These are phyloP conservation scores for Pinus albicaulis DNA, from an alignment of 75 land plant genomes.

Conservation along the genomic window DNA sequence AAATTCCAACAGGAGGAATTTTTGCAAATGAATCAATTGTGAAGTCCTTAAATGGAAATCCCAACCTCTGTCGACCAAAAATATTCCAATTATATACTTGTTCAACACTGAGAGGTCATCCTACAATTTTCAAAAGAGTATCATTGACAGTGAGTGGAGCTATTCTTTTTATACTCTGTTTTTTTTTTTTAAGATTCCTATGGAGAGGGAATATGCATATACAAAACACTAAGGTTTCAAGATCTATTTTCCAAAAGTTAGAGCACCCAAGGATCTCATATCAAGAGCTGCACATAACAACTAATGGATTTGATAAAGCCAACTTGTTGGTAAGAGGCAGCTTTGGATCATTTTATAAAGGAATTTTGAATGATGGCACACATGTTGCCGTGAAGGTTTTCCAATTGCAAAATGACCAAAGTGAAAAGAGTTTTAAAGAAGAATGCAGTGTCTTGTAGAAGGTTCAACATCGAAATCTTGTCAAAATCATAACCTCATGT, in stretches of 20 bases:
- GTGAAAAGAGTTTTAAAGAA: background rate
- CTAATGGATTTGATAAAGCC: background rate
- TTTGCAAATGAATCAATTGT: too few species aligned
- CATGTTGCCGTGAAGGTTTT: background rate
- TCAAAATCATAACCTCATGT: background rate
- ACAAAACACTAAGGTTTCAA: too few species aligned
- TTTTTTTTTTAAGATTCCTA: background rate
- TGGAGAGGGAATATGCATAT: conserved; percentile 6
- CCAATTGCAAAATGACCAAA: background rate
- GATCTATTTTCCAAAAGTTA: background rate
- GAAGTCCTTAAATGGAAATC: too few species aligned
- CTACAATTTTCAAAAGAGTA: background rate
- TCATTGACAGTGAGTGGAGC: background rate
- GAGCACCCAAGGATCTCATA: background rate
- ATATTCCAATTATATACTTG: background rate
- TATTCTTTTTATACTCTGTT: background rate
- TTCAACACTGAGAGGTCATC: conserved; percentile 4
- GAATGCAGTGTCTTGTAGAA: background rate
- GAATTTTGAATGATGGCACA: background rate
- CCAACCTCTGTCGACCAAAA: background rate
- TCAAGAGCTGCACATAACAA: background rate
- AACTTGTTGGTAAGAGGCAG: background rate
- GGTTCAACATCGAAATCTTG: conserved; percentile 5
- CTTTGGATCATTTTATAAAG: conserved; percentile 6
- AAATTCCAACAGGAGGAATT: too few species aligned